Base-by-base conservation (phyloP, 2,329 filamentous ascomycete species). In the Purpureocillium lavendulum region DNA sequence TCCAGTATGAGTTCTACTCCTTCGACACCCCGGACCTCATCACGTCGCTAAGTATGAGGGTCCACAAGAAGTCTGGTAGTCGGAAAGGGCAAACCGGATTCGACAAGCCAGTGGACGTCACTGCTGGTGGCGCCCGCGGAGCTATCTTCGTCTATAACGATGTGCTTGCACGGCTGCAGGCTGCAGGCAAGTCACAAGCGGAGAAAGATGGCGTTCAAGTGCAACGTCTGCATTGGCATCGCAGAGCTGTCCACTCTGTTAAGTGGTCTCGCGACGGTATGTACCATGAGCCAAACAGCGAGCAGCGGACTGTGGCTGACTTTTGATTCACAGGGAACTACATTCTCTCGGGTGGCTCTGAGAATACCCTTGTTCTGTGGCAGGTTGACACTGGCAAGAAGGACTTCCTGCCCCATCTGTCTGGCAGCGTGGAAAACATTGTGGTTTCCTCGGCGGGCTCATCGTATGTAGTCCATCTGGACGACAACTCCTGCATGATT, bases 201-300 rank as follows among this genome's bases (percentile, higher is more conserved):
- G 59, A 65, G 53, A 65, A 67, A 49, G 61, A 75, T 31, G 69
- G 74, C 15, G 57, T 77, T 17, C 69, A 71, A 43, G 71, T 71
- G 28, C 79, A 82, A 41, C 84, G 82, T 46, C 70, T 89, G 39
- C 92, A 97, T 59, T 98, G 92, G 92, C 92, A 98, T 61, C 77
- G 88, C 51, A 80, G 82, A 50, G 77, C 82, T 36, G 88, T 96
- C 8, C 82, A 84, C 51, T 75, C 86, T 9, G 71, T 95, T 42
- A 94, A 92, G 60, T 97, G 89, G 85, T 96, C 92, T 12, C 71
- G 72, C 49, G 92, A 98, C 70, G 89, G 90, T 87, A 73, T 31
- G 58, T 40, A 26, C 3, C 6, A 13, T 13, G 10, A 17, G 11
- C 35, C 14, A 33, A 2, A 7, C n/a, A 6, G 17, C n/a, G 9